Evolutionary conservation across 176 grass and related monocot genomes (phyloP).

Genomic region (Aechmea fasciata): DNA sequence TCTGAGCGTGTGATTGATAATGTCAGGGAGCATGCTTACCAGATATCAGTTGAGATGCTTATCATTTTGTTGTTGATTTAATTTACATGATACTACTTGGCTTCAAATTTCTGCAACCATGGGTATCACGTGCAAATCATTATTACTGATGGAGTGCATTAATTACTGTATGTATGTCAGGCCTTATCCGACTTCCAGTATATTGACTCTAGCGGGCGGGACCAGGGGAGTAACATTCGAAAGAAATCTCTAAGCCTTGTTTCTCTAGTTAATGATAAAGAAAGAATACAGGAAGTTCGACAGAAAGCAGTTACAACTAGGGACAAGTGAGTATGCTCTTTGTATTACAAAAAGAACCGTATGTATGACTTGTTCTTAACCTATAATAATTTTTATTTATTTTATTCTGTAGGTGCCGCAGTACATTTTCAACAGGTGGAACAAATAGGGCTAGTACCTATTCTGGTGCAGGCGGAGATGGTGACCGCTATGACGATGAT

Average conservation of each 20-base stretch:
- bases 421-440: constrained; percentile 50
- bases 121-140: neutral
- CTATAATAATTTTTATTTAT: neutral
- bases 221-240: constrained; percentile 91
- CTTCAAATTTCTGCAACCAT: neutral
- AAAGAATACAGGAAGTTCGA: constrained; percentile 91
- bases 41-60: constrained; percentile 64
- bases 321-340: constrained; percentile 59
- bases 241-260: constrained; percentile 91
- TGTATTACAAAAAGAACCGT: neutral
- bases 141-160: neutral
- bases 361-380: neutral
- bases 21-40: constrained; percentile 84
- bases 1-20: constrained; percentile 94
- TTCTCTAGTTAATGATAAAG: constrained; percentile 94
- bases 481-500: constrained; percentile 61
- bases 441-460: constrained; percentile 36
- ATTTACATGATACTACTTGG: neutral
- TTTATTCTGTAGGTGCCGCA: constrained; percentile 44
- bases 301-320: constrained; percentile 78
- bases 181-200: constrained; percentile 93
- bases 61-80: neutral
- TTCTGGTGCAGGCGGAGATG: constrained; percentile 36
- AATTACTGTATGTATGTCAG: constrained; percentile 35
- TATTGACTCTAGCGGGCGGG: constrained; percentile 84